Base-by-base conservation (phyloP, 2,329 filamentous ascomycete species). In the Penicillium capsulatum region DNA sequence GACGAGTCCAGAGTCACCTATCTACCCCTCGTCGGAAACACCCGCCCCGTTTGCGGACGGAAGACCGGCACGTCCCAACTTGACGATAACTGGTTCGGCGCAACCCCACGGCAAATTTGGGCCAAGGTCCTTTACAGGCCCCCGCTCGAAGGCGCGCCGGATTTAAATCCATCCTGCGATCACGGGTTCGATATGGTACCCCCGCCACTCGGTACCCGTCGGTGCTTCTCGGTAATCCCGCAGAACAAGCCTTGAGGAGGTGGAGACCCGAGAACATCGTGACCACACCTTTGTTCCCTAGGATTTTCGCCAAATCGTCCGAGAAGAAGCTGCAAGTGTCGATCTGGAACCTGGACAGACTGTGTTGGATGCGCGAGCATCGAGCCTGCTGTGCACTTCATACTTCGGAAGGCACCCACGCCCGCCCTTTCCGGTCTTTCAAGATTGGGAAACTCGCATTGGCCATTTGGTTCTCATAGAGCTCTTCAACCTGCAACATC, bases 41-140 rank as follows among this genome's bases (percentile, higher is more conserved):
- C n/a, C n/a, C n/a, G n/a, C n/a, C n/a, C 16, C 15, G 13, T 50
- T 41, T 51, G 41, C 49, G 43, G 49, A 47, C 48, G 48, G 48
- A 52, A 52, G 30, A 43, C 27, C 51, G 50, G 50, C 47, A 51
- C 47, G 38, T 7, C 22, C 17, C 22, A 19, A 7, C 46, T 44
- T 17, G n/a, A 46, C 31, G 32, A 38, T 50, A 34, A 53, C 48
- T 53, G 50, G 48, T 27, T 42, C n/a, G n/a, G n/a, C n/a, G n/a
- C n/a, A n/a, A n/a, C n/a, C n/a, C n/a, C n/a, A n/a, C n/a, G n/a
- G n/a, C n/a, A n/a, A n/a, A n/a, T n/a, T n/a, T n/a, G n/a, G n/a
- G n/a, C n/a, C n/a, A n/a, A n/a, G n/a, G n/a, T n/a, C n/a, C n/a
- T n/a, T n/a, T n/a, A n/a, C n/a, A n/a, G n/a, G 36, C 22, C 14